Evolutionary conservation across 1,139 yeast species (phyloP), one percentile per base, ranked within the genome.

Genomic region (Hyphopichia buzzinii): DNA sequence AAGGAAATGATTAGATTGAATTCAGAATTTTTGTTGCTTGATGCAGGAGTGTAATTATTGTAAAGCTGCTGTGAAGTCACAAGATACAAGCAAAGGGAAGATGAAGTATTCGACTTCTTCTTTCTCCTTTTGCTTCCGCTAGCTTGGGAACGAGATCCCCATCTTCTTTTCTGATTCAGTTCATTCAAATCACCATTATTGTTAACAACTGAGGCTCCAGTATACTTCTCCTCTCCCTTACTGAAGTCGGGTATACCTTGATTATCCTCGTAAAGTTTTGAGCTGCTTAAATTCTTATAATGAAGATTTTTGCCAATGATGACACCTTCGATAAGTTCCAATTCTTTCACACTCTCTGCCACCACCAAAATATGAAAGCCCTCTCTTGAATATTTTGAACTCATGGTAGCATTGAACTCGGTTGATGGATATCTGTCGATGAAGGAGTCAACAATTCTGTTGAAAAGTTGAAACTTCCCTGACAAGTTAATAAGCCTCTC

Each of bases 271-370:
- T 75, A 81, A 26, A 81, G 56, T 30, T 81, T 76, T 2, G 78
- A 67, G 12, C 84, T 82, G 29, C 85, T 77, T 39, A 79, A 69
- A 48, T 87, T 72, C 42, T 72, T 72, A 50, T 82, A 81, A 40
- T 68, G 66, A 21, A 80, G 55, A 27, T 65, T 57, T 48, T 83
- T 78, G 0, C 92, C 92, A 21, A 83, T 64, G 14, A 83, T 55
- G 17, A 81, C 59, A 0, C 87, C 83, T 52, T 84, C 94, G 3
- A 84, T 67, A 30, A 83, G 59, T 49, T 84, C 94, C 48, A 84
- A 57, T 50, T 84, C 92, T 48, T 82, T 80, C 25, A 81, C 71
- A 45, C 71, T 75, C 29, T 74, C 73, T 0, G 87, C 81, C 4
- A 81, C 74, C n/a, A 84, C 67, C 29, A 79, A 59, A 16, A 81